Evolutionary conservation across 306 rosid genomes (phyloP), one percentile per base, ranked within the genome.

Genomic region (Morella rubra): DNA sequence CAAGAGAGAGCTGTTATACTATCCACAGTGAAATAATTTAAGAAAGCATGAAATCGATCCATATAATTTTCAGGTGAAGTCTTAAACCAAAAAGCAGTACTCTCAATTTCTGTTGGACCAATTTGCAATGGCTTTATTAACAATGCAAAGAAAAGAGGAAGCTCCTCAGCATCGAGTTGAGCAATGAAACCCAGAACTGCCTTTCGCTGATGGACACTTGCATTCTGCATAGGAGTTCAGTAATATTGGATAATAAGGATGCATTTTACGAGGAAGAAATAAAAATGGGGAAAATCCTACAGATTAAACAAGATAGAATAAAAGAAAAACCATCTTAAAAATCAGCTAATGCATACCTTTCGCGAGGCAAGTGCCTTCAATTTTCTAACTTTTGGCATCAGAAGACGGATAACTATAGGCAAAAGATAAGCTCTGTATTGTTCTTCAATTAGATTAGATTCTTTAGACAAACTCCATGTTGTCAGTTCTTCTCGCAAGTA

Each of bases 381-480:
- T 78, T 89, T 95, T 75, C 97, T 87, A 73, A 92, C 90, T 87
- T 88, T 95, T 32, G 97, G 96, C 90, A 92, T 89, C 88, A 95
- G 82, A 76, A 95, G 83, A 59, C 86, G 96, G 74, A 89, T 92
- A 81, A 88, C 92, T 55, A 92, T 7, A 44, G 97, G 97, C 77
- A 95, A 85, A 68, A 95, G 84, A 77, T 79, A 55, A 80, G 82
- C 76, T 76, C 98, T 85, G 86, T 95, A 95, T 46, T 84, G 74
- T 69, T 87, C 93, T 81, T 89, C 87, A 80, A 92, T 85, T 44
- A 66, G 81, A 80, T 77, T 79, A 62, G 92, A 85, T 84, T 92
- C 96, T 80, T 83, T 86, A 32, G 92, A 90, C 74, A 95, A 81
- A 86, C 92, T 90, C 98, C 98, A 95, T 50, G 89, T 90, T 37